Evolutionary conservation across 2,329 filamentous ascomycete genomes (phyloP), one percentile per base, ranked within the genome.

Genomic region (Talaromyces sp.): DNA sequence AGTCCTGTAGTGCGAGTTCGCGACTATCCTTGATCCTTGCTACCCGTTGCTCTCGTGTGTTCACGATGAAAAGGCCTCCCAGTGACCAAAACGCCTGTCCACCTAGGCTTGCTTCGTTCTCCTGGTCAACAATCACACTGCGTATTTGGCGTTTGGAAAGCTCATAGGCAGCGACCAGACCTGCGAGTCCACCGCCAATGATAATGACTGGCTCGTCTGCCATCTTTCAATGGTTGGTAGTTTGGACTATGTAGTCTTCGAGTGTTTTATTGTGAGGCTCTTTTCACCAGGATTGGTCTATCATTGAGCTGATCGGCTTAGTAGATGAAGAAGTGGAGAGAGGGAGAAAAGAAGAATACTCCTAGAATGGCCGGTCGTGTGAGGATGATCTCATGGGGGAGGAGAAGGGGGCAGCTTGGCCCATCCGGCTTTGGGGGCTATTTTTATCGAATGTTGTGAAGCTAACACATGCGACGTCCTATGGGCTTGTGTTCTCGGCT

Each of bases 11-110:
- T 11, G 45, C 45, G n/a, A 47, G 22, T 22, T 47, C 45, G 22
- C 35, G 35, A 13, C 45, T 47, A 33, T 47, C 45, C 35, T 40
- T 47, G 5, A 47, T 47, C 5, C 45, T 33, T 8, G 20, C 32
- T 16, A 33, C 33, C 3, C 45, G 45, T 14, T 47, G 45, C 35
- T 40, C 35, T 8, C 33, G 33, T 2, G 45, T 37, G 9, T 47
- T 47, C 20, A 47, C 45, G 14, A 37, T 30, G 11, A 47, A 47
- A 20, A 47, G 45, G 1, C 45, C 45, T 14, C 45, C 45, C 16
- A 47, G 45, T 6, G 45, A 47, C 45, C 45, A 47, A 5, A 47
- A 47, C 5, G 45, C 45, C 17, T 47, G 45, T 32, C 45, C 45
- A 2, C 45, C 45, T 14, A 47, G 45, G n/a, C 19, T 47, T 11